Evolutionary conservation across 2,329 filamentous ascomycete species (phyloP).

Genomic region (Pseudocercospora musae): DNA sequence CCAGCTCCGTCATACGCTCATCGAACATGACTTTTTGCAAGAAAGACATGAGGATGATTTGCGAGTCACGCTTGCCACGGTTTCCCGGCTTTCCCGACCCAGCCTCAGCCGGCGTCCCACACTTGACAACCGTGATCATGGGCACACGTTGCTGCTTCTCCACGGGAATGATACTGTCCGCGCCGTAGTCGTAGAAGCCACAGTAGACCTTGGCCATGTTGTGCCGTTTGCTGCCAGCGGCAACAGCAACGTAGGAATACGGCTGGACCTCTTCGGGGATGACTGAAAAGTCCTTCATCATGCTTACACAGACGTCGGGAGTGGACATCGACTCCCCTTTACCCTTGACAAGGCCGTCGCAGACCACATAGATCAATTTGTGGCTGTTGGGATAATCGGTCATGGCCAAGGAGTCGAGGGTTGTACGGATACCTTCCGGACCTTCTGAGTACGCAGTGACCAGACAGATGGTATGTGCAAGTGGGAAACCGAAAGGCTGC

Average conservation of each 20-base stretch:
- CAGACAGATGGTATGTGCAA: slow-evolving; percentile 89
- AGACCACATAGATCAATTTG: slow-evolving; percentile 93
- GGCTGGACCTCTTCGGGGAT: slow-evolving; percentile 77
- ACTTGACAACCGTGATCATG: slow-evolving; percentile 96
- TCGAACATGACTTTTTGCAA: slow-evolving; percentile 99
- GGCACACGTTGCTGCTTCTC: slow-evolving; percentile 96
- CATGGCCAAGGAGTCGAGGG: slow-evolving; percentile 90
- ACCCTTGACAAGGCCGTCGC: slow-evolving; percentile 96
- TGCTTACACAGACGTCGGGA: slow-evolving; percentile 81
- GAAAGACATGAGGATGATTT: slow-evolving; percentile 99
- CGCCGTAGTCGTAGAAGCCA: slow-evolving; percentile 96
- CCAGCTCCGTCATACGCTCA: slow-evolving; percentile 98
- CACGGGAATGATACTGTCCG: slow-evolving; percentile 69
- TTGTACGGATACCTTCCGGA: slow-evolving; percentile 85
- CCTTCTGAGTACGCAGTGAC: slow-evolving; percentile 98
- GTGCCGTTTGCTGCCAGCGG: slow-evolving; percentile 92
- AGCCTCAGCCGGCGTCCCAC: slow-evolving; percentile 84
- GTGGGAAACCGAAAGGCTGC: slow-evolving; percentile 93
- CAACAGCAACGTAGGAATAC: slow-evolving; percentile 95
- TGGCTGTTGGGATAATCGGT: slow-evolving; percentile 99
- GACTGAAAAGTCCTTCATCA: slow-evolving; percentile 90
- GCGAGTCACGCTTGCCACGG: slow-evolving; percentile 96
- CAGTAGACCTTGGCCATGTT: slow-evolving; percentile 99
- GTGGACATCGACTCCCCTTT: slow-evolving; percentile 83
- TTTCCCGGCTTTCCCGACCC: slow-evolving; percentile 86